Conservation (phyloP, 192 early-diverging fungal genomes). For the Backusella sp. region DNA sequence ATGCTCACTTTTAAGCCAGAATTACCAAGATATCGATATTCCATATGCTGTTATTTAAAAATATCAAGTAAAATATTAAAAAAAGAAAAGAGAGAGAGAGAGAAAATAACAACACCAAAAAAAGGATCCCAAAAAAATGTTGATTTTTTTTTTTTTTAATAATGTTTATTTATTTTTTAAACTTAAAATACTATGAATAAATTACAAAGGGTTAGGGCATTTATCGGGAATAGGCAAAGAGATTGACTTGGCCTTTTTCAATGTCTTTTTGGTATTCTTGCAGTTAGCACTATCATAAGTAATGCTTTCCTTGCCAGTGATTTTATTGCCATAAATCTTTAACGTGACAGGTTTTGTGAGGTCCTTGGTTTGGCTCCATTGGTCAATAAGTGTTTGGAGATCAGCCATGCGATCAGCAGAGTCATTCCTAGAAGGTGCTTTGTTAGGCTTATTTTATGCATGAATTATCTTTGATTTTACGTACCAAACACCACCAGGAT, state of each 20-base stretch:
- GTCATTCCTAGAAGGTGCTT: constrained; percentile 1
- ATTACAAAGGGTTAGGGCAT: constrained; percentile 1
- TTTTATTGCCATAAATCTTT: constrained; percentile 19
- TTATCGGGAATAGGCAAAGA: constrained; percentile 10
- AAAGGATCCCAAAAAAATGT: no score
- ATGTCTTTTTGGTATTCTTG: background rate
- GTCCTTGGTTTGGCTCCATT: constrained; percentile 28
- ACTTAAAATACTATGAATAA: background rate
- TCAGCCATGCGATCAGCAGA: constrained; percentile 36
- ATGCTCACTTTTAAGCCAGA: constrained; percentile 77
- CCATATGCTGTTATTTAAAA: constrained; percentile 40
- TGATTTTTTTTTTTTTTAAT: background rate
- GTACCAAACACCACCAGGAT: constrained; percentile 29
- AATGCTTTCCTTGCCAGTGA: constrained; percentile 35
- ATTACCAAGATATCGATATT: constrained; percentile 77
- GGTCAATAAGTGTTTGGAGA: constrained; percentile 23
- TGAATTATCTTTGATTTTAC: background rate
- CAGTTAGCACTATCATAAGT: constrained; percentile 17
- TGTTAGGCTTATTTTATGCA: background rate
- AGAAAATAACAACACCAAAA: background rate
- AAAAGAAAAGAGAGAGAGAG: background rate
- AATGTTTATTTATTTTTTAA: background rate
- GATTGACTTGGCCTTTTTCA: background rate
- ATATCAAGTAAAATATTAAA: background rate
- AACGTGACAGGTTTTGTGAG: constrained; percentile 18